Conservation (phyloP, 2,329 filamentous ascomycete genomes). For the Capronia coronata region DNA sequence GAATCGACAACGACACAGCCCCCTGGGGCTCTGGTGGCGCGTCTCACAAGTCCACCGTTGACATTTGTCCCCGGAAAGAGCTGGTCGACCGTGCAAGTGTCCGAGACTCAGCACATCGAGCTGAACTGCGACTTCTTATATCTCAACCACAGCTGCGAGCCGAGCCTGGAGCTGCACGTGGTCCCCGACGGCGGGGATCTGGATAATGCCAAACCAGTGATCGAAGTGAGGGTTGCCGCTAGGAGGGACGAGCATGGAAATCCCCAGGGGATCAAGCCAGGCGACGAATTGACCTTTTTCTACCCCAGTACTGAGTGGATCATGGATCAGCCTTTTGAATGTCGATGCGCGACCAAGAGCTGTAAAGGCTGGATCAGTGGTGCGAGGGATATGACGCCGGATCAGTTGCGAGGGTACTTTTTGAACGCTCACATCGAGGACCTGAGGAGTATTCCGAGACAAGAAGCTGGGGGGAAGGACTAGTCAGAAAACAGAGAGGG, state of each 20-base stretch:
- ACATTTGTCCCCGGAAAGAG: conserved; percentile 17
- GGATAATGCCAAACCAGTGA: conserved; percentile 38
- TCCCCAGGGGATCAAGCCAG: conserved; percentile 33
- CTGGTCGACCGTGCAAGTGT: conserved; percentile 42
- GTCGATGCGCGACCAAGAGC: conserved; percentile 37
- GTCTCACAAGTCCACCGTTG: conserved; percentile 14
- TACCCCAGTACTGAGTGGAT: conserved; percentile 47
- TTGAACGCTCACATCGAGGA: conserved; percentile 40
- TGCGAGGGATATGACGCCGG: conserved; percentile 34
- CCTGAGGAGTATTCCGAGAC: conserved; percentile 16
- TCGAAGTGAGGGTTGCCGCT: conserved; percentile 30
- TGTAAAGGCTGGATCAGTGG: conserved; percentile 40
- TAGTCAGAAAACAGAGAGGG: background rate
- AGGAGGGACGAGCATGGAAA: conserved; percentile 14
- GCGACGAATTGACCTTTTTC: conserved; percentile 44
- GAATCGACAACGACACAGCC: conserved; percentile 6
- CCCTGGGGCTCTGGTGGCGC: conserved; percentile 18
- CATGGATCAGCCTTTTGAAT: conserved; percentile 44
- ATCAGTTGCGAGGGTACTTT: conserved; percentile 36
- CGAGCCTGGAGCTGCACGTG: conserved; percentile 51
- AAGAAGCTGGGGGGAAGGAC: background rate
- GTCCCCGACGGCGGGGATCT: conserved; percentile 21
- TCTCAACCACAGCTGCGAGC: conserved; percentile 52
- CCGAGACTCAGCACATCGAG: conserved; percentile 47
- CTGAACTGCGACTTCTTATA: conserved; percentile 52